Base-by-base conservation (phyloP, 2,329 filamentous ascomycete genomes). In the Penicillium brevicompactum region DNA sequence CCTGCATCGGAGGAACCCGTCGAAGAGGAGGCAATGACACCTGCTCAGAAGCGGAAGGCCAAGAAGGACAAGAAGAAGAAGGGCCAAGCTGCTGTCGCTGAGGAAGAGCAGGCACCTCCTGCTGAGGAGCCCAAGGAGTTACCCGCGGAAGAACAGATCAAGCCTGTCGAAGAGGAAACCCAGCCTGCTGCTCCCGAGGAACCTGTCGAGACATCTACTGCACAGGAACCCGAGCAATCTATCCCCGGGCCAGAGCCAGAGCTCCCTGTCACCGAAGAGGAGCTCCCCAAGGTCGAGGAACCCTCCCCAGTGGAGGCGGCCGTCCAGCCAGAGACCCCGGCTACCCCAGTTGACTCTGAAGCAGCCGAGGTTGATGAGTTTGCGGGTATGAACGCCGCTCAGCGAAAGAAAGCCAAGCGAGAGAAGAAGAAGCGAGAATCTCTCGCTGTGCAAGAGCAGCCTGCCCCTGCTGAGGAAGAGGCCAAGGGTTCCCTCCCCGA, bases 381-480 rank as follows among this genome's bases (percentile, higher is more conserved):
- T 21, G 38, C n/a, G 10, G 38, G 43, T 16, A 46, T 65, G 53
- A 66, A 60, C 3, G 30, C 63, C 5, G 58, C 63, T 1, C 59
- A 65, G 32, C 67, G 65, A 57, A 73, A 68, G 53, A 77, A 73
- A 56, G 66, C 65, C n/a, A 77, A 77, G 64, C 78, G 76, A 56
- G 67, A 62, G 38, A 63, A 64, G 46, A 64, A 65, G 37, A 63
- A 62, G 56, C 43, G 43, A n/a, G 6, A 32, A 14, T n/a, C 43
- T 11, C 34, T 48, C 38, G 46, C 34, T 2, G 32, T 5, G 1
- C 21, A 48, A 10, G 32, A 48, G 18, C 22, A 30, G 7, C 14
- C 34, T 16, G 14, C n/a, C 30, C 7, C 46, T 18, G 46, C 21
- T 5, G 46, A 47, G 46, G 34, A 37, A 37, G 34, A 37, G 7